Evolutionary conservation across 2,329 filamentous ascomycete species (phyloP), one percentile per base, ranked within the genome.

Genomic region (Sporothrix phasma): DNA sequence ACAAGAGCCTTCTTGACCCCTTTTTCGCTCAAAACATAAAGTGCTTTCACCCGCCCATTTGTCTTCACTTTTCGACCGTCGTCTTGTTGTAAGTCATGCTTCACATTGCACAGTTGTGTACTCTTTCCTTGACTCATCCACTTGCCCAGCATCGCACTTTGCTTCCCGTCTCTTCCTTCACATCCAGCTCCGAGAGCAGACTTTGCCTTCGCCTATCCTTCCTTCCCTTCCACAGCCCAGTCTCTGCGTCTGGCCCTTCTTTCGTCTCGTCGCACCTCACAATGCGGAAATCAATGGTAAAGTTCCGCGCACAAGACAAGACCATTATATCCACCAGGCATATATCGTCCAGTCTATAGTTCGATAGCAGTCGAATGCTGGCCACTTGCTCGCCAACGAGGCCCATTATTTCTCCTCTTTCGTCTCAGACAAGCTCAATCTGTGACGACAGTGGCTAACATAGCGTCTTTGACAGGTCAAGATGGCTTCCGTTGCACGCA

Each of bases 401-500:
- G n/a, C n/a, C n/a, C n/a, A n/a, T n/a, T n/a, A n/a, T n/a, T n/a
- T n/a, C n/a, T n/a, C n/a, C n/a, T n/a, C n/a, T n/a, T 2, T 13
- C 15, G 34, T 8, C 34, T 37, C 15, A 13, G 5, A 37, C 34
- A 13, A 37, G 11, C 3, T 37, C 34, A 37, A 8, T 37, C 7
- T n/a, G 41, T 6, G 15, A 43, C n/a, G 6, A 37, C 1, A 2
- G 15, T 17, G 8, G 15, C 41, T 59, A 24, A 45, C 61, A 24
- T 43, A 15, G 31, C 37, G 13, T 1, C 8, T 3, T 13, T 24
- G 1, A 24, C 34, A 51, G 45, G 13, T 6, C 22, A 47, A 24
- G 62, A 80, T 80, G 79, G 75, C 74, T 59, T 69, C 72, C 8
- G 61, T 70, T 58, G 68, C 71, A 8, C n/a, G 66, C 19, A 72